Conservation (phyloP, 805 yeast genomes). For the Metschnikowia chrysomelidarum region DNA sequence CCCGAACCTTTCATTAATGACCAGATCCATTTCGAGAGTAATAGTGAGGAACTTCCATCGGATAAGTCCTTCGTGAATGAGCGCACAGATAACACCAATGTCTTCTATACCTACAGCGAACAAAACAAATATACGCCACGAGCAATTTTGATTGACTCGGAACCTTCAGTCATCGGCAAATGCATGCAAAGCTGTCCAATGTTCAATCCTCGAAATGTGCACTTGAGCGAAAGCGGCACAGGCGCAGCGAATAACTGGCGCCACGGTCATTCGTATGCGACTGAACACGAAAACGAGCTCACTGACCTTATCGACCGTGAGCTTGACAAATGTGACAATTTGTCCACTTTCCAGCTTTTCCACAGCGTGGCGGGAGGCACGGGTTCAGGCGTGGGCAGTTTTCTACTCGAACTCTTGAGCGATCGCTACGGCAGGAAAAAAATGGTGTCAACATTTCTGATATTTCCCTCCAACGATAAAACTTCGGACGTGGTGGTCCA, state of each 20-base stretch:
- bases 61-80: slow-evolving; percentile 2
- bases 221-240: slow-evolving; percentile 73
- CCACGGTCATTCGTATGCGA: slow-evolving; percentile 79
- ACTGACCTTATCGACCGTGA: slow-evolving; percentile 85
- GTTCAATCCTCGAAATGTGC: slow-evolving; percentile 81
- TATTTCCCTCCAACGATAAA: slow-evolving; percentile 74
- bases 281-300: slow-evolving; percentile 65
- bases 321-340: slow-evolving; percentile 82
- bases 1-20: slow-evolving; percentile 36
- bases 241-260: slow-evolving; percentile 99
- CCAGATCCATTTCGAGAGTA: slow-evolving; percentile 16
- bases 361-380: slow-evolving; percentile 99
- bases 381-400: slow-evolving; percentile 93
- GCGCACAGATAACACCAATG: slow-evolving; percentile 72
- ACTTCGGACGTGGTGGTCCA: slow-evolving; percentile 97
- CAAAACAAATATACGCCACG: slow-evolving; percentile 83
- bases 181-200: slow-evolving; percentile 54
- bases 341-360: slow-evolving; percentile 85
- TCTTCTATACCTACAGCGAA: slow-evolving; percentile 77
- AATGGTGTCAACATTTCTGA: slow-evolving; percentile 77
- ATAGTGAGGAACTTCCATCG: slow-evolving; percentile 7
- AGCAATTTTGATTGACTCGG: slow-evolving; percentile 80
- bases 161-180: slow-evolving; percentile 80
- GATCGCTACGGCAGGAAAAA: slow-evolving; percentile 82
- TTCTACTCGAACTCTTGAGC: slow-evolving; percentile 68